phyloP scores from a whole-genome alignment of 805 yeast genomes.

The Starmerella geochares region DNA sequence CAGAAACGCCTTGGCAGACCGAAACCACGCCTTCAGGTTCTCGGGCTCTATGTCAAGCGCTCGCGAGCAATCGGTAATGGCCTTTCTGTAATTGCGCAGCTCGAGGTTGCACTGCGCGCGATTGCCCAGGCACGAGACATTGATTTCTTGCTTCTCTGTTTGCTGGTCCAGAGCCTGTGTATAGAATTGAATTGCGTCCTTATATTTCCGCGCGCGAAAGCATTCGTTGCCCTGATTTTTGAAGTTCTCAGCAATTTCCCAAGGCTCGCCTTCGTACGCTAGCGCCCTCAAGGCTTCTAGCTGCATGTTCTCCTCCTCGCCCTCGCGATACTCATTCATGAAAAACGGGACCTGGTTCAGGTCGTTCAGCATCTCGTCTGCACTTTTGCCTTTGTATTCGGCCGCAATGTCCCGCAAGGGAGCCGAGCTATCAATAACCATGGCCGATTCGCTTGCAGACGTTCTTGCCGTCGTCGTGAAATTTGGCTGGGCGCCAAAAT shows the following conservation, averaged over 20 bases:
- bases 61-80: slow-evolving; percentile 74
- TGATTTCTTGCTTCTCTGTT: slow-evolving; percentile 19
- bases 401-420: slow-evolving; percentile 23
- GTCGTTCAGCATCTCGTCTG: slow-evolving; percentile 68
- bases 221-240: slow-evolving; percentile 89
- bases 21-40: slow-evolving; percentile 72
- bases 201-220: slow-evolving; percentile 58
- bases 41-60: slow-evolving; percentile 50
- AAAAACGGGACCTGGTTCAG: slow-evolving; percentile 82
- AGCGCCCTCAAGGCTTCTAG: slow-evolving; percentile 84
- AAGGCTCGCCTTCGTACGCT: slow-evolving; percentile 92
- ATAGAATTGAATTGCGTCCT: slow-evolving; percentile 68
- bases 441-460: not conserved
- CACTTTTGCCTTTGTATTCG: slow-evolving; percentile 43
- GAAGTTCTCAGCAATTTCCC: slow-evolving; percentile 80
- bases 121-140: slow-evolving; percentile 57
- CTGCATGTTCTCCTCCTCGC: slow-evolving; percentile 51
- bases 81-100: slow-evolving; percentile 69
- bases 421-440: slow-evolving; percentile 20
- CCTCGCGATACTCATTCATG: slow-evolving; percentile 63
- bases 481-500: too few relatives aligned
- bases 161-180: slow-evolving; percentile 67
- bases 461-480: too few relatives aligned
- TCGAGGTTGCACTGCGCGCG: slow-evolving; percentile 89
- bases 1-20: slow-evolving; percentile 74